Evolutionary conservation across 2,329 filamentous ascomycete species (phyloP), one percentile per base, ranked within the genome.

Genomic region (Colletotrichum filicis): DNA sequence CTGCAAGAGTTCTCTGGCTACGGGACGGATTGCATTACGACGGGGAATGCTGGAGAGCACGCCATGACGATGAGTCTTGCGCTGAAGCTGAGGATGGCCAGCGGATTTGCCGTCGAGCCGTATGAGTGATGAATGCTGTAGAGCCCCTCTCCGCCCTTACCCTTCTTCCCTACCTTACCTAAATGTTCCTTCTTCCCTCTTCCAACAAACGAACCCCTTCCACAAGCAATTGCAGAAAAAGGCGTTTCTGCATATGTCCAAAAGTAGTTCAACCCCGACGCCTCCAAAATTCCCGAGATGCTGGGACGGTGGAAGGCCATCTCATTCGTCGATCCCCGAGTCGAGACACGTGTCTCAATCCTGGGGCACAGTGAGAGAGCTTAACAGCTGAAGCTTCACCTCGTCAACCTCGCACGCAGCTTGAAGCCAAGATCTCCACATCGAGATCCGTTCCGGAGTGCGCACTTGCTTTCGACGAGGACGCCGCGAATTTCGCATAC

Each of bases 291-390:
- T 26, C 24, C 52, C 60, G 28, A 49, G 16, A n/a, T 37, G 28
- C 14, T 35, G 57, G 46, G 46, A 32, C 22, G 42, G 42, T 49
- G 5, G n/a, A 59, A 30, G 2, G 9, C 16, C 16, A 26, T n/a
- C 49, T 46, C n/a, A 22, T 22, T 28, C 56, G 64, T 32, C 22
- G 55, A 32, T 6, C 28, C 28, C 28, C 42, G 11, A 49, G 22
- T 2, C 66, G 62, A 71, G 62, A 71, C 68, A 67, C 26, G 19
- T 61, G 57, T 68, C 64, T 68, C 57, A 24, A 26, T 60, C 14
- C 37, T 14, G 5, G 37, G 6, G 37, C 11, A 35, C 32, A 35
- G 37, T 4, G 37, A 19, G 37, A 42, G 16, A 42, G 37, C 37
- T 22, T 9, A 49, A 5, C 19, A 11, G 19, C 64, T 62, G 32